Conservation (phyloP, 2,329 filamentous ascomycete genomes). For the Ilyonectria mors-panacis region DNA sequence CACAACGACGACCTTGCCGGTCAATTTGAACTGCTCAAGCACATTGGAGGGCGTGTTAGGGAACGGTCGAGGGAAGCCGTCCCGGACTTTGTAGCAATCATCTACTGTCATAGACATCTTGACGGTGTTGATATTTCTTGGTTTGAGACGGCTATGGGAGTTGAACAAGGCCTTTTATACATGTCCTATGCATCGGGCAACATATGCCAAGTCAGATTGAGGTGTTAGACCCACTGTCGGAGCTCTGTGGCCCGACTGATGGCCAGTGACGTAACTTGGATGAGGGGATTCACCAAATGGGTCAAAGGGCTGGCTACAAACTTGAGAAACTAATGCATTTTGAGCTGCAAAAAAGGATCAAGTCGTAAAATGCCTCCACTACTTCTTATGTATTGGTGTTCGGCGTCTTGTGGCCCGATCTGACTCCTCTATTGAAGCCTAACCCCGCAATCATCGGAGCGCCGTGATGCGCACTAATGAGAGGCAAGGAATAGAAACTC, state of each 20-base stretch:
- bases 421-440: not conserved
- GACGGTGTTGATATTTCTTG: not conserved
- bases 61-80: constrained; percentile 46
- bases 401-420: not conserved
- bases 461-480: no score
- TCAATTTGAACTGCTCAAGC: constrained; percentile 60
- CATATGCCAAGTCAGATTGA: constrained; percentile 2
- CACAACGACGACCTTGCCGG: constrained; percentile 59
- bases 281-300: constrained; percentile 11
- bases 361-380: not conserved
- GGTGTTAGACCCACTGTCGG: constrained; percentile 17
- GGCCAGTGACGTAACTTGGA: constrained; percentile 17
- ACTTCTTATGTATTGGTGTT: not conserved
- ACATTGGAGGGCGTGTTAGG: constrained; percentile 54
- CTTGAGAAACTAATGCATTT: not conserved
- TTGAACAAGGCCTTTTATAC: constrained; percentile 9
- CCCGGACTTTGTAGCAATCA: constrained; percentile 40
- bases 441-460: not conserved
- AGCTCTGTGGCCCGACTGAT: constrained; percentile 24
- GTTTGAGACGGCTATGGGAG: not conserved
- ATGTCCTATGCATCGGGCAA: not conserved
- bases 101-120: constrained; percentile 49
- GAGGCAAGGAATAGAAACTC: no score
- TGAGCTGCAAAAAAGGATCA: not conserved
- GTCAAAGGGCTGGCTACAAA: not conserved